Base-by-base conservation (phyloP, 768 basidiomycete genomes). In the Tulasnella sp. region DNA sequence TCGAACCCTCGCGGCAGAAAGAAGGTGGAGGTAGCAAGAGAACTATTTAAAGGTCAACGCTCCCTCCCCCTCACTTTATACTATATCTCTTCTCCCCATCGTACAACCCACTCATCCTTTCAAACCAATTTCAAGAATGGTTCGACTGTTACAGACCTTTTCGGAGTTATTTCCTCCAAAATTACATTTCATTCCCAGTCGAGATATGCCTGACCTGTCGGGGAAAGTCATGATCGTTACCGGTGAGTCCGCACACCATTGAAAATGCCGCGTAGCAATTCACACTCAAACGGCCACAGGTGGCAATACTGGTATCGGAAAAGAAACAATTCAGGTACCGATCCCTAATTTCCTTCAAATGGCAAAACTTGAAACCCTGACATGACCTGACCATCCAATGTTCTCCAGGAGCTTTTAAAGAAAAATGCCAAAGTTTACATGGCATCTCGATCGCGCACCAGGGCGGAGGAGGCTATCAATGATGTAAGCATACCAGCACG, bases 391-490 rank as follows among this genome's bases (percentile, higher is more conserved):
- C n/a, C n/a, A n/a, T n/a, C n/a, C n/a, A n/a, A n/a, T n/a, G n/a
- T n/a, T n/a, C n/a, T n/a, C 44, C 17, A 61, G 34, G 30, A 19
- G 5, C 44, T 58, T 11, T 38, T 58, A 17, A 27, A 43, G 8
- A 49, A 62, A 11, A 59, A 62, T 38, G 61, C 61, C 3, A 62
- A 62, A 29, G 61, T 58, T n/a, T 62, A 62, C 56, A 58, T 62
- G 56, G 61, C 61, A 21, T 51, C 61, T 23, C 30, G 61, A 9
- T 44, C 55, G 21, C 41, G 45, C 24, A 15, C 55, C 3, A 56
- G 44, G 27, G 55, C 55, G 19, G 41, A 44, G n/a, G 55, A 34
- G 17, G 55, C 55, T 19, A 56, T 56, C 45, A 15, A 44, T 3
- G 55, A 56, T n/a, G 55, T 56, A 26, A 32, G 34, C 29, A 30